Base-by-base conservation (phyloP, 345 rosid species). In the Eucalyptus albens region DNA sequence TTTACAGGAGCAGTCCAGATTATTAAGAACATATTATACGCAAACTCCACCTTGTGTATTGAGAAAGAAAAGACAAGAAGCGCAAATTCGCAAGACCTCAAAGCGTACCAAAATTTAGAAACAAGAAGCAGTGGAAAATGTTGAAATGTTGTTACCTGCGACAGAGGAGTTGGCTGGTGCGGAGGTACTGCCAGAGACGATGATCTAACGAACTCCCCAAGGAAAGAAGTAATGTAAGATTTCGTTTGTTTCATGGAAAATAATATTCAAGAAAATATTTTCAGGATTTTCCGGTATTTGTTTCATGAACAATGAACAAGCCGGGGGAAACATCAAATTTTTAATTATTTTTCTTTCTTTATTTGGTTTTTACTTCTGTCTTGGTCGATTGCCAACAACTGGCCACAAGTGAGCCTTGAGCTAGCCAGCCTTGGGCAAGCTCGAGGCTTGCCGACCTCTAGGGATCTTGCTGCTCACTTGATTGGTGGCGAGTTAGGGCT, bases 361-460 rank as follows among this genome's bases (percentile, higher is more conserved):
- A 53, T 19, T 53, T 53, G 0, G 11, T 53, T 53, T 53, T 53
- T 21, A 19, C 26, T 53, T 53, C 0, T 19, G 0, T 21, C 26
- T 53, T 19, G 59, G 0, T 0, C 0, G 0, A 1, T 53, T 0
- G 4, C 5, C 2, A 0, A 19, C 1, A 0, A 53, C 2, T 0
- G 11, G 59, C 59, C 59, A 53, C 26, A 19, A 53, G 26, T 19
- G 59, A 53, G 59, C 59, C 24, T 53, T 53, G 59, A 53, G 59
- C 26, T 53, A 19, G 59, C 26, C 0, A 53, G 0, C 26, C 26
- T 53, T 0, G 0, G 59, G 59, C 59, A 8, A 19, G 59, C 59
- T 19, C 1, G 2, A 53, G 59, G 10, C 59, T 53, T 0, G 0
- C 2, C 4, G 5, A 53, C 59, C 24, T 8, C 59, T 8, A 19